Evolutionary conservation across 2,329 filamentous ascomycete species (phyloP).

Genomic region (Sporothrix schenckii): DNA sequence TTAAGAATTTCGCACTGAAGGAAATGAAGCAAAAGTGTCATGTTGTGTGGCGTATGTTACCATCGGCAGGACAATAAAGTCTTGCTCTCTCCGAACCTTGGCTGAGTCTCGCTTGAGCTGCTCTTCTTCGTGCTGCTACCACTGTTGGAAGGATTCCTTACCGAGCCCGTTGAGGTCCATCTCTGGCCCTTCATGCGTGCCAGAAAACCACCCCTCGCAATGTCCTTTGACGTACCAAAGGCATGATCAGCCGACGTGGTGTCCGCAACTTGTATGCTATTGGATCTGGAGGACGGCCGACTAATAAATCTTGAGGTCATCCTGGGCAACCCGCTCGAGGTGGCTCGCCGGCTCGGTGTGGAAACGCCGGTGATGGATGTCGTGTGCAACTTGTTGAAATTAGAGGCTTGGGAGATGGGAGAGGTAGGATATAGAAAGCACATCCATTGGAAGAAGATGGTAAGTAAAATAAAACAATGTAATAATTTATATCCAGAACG

Average conservation of each 20-base stretch:
- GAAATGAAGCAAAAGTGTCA: not conserved
- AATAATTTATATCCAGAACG: not conserved
- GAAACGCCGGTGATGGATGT: conserved; percentile 28
- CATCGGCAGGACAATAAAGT: conserved; percentile 45
- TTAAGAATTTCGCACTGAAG: no score
- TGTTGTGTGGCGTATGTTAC: conserved; percentile 33
- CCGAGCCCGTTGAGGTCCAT: conserved; percentile 37
- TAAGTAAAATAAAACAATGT: not conserved
- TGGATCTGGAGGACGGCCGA: conserved; percentile 40
- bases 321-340: conserved; percentile 42
- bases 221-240: conserved; percentile 5
- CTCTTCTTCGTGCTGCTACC: conserved; percentile 44
- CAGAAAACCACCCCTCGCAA: conserved; percentile 22
- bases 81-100: conserved; percentile 45
- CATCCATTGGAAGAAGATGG: not conserved
- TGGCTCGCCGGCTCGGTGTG: conserved; percentile 35
- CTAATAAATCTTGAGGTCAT: conserved; percentile 44
- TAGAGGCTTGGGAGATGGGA: conserved; percentile 35
- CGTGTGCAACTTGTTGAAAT: conserved; percentile 32
- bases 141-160: conserved; percentile 42
- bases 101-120: conserved; percentile 41
- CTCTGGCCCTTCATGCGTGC: conserved; percentile 16
- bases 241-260: conserved; percentile 21
- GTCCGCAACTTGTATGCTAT: conserved; percentile 39
- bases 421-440: not conserved